phyloP scores from a whole-genome alignment of 345 rosid genomes.

The Passiflora organensis region DNA sequence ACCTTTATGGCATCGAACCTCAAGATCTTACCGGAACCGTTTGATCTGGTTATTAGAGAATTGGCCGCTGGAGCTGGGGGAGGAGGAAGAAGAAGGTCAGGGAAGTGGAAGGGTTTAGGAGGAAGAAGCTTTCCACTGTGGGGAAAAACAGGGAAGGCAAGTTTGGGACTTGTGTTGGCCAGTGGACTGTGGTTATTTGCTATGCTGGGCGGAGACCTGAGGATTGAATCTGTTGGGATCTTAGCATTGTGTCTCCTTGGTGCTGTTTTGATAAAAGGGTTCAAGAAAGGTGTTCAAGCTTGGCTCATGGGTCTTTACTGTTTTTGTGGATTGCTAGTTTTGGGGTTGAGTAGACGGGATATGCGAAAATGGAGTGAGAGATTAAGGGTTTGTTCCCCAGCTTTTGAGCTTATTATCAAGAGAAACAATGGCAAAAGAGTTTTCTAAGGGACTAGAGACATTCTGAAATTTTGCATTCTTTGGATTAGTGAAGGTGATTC shows the following conservation, averaged over 20 bases:
- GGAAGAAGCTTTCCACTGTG: slow-evolving; percentile 34
- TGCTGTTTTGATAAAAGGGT: slow-evolving; percentile 11
- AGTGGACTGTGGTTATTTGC: slow-evolving; percentile 22
- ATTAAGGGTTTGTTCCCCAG: slow-evolving; percentile 22
- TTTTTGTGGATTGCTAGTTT: slow-evolving; percentile 27
- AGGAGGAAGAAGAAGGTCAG: slow-evolving; percentile 27
- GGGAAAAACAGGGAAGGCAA: slow-evolving; percentile 25
- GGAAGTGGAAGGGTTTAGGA: slow-evolving; percentile 32
- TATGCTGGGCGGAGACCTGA: slow-evolving; percentile 26
- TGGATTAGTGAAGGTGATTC: neutral
- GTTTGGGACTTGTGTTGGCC: slow-evolving; percentile 23
- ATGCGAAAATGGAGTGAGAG: slow-evolving; percentile 24
- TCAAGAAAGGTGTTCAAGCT: slow-evolving; percentile 24
- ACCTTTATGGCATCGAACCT: slow-evolving; percentile 34
- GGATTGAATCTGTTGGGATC: slow-evolving; percentile 22
- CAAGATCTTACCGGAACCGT: slow-evolving; percentile 43
- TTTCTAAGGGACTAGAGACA: slow-evolving; percentile 1
- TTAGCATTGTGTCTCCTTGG: slow-evolving; percentile 26
- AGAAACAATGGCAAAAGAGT: slow-evolving; percentile 24
- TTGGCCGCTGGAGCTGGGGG: slow-evolving; percentile 29
- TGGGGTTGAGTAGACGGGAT: slow-evolving; percentile 23
- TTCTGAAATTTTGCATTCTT: neutral
- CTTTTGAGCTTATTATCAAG: slow-evolving; percentile 14
- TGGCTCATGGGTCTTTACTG: slow-evolving; percentile 32
- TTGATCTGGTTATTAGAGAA: slow-evolving; percentile 27